phyloP scores from a whole-genome alignment of 2,329 filamentous ascomycete genomes.

The Rhinocladiella mackenziei region DNA sequence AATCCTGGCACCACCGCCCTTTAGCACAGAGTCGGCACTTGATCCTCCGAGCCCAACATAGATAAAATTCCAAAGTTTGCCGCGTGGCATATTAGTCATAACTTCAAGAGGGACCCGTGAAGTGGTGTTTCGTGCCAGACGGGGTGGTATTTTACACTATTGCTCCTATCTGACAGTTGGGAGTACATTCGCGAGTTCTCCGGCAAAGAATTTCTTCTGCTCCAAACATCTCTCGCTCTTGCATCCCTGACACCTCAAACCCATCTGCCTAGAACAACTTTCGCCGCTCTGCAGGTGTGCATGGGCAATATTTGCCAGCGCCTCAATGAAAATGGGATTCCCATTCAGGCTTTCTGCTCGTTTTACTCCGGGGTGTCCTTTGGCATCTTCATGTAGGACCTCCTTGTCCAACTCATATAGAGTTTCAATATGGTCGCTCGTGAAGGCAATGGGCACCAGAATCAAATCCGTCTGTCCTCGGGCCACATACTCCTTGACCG shows the following conservation, averaged over 20 bases:
- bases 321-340: conserved; percentile 82
- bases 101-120: no score
- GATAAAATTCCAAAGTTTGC: no score
- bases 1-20: no score
- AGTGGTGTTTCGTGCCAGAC: no score
- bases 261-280: conserved; percentile 80
- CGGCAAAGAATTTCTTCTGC: conserved; percentile 62
- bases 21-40: no score
- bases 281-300: conserved; percentile 68
- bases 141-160: no score
- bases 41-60: no score
- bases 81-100: no score
- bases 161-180: conserved; percentile 20
- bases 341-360: conserved; percentile 90
- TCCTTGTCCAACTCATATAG: conserved; percentile 91
- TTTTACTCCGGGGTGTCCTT: conserved; percentile 72
- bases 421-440: conserved; percentile 98
- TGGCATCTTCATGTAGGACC: conserved; percentile 75
- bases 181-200: conserved; percentile 28
- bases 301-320: conserved; percentile 81
- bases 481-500: conserved; percentile 81
- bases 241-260: conserved; percentile 86
- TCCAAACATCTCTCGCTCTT: conserved; percentile 82
- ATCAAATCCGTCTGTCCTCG: conserved; percentile 89
- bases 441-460: conserved; percentile 93